Percentiles rank a stretch among this genome's conserved stretches.
Evolutionary conservation across 257 asterid genomes (phyloP).

Genomic region (Parsonsia alboflavescens): DNA sequence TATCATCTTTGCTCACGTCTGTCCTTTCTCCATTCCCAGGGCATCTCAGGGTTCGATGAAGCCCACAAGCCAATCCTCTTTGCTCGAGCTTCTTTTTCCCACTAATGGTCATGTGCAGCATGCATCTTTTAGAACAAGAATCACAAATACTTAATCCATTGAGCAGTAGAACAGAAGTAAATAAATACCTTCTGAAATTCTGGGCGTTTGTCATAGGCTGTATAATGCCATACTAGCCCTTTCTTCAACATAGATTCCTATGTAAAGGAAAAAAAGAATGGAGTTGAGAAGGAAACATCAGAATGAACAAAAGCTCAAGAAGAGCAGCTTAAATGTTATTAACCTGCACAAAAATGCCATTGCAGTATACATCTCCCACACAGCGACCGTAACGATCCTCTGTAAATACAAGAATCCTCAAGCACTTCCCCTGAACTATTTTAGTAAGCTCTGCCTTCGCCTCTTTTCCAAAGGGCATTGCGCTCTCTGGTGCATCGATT

Average conservation of each 20-base stretch:
- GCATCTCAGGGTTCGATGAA: constrained; percentile 81
- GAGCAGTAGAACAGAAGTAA: too few species aligned
- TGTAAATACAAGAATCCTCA: constrained; percentile 59
- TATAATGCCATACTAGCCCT: constrained; percentile 90
- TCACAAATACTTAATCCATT: too few species aligned
- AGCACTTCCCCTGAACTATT: constrained; percentile 59
- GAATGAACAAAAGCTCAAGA: background rate
- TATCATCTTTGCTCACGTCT: constrained; percentile 57
- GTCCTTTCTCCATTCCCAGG: constrained; percentile 97
- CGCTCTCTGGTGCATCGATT: constrained; percentile 86
- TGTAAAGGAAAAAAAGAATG: background rate
- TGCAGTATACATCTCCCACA: constrained; percentile 85
- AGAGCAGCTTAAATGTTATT: background rate
- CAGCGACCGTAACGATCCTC: constrained; percentile 78
- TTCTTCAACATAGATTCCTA: constrained; percentile 92
- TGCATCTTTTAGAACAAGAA: too few species aligned
- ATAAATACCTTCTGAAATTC: constrained; percentile 56
- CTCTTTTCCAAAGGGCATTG: constrained; percentile 77
- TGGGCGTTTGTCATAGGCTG: constrained; percentile 74
- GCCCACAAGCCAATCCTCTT: constrained; percentile 81
- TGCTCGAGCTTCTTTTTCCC: constrained; percentile 86
- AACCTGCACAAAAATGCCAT: constrained; percentile 92
- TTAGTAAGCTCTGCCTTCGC: constrained; percentile 73
- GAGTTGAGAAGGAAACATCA: background rate
- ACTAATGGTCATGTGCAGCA: constrained; percentile 32